Percentiles rank a stretch among this genome's conserved stretches.
phyloP scores from a whole-genome alignment of 352 stramenopile genomes.

The Sclerospora graminicola region DNA sequence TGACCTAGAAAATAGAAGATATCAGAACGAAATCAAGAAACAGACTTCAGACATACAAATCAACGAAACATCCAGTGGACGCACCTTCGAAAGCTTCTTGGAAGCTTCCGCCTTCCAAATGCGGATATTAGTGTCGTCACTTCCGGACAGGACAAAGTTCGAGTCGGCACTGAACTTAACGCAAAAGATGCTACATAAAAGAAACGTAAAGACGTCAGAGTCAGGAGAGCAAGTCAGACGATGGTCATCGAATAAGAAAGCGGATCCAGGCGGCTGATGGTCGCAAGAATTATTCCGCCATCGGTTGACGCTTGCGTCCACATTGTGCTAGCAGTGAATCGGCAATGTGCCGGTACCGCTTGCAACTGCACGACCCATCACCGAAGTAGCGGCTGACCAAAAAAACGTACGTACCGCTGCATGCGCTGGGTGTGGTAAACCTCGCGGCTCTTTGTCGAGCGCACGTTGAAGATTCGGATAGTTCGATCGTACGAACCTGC shows the following conservation, averaged over 20 bases:
- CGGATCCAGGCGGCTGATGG: background rate
- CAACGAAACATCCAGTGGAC: constrained; percentile 1
- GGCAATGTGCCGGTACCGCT: constrained; percentile 1
- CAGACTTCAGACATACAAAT: constrained; percentile 1
- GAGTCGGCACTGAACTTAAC: constrained; percentile 82
- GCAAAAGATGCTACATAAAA: constrained; percentile 51
- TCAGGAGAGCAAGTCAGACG: constrained; percentile 7
- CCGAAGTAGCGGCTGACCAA: background rate
- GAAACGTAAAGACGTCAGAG: background rate
- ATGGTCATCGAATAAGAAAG: constrained; percentile 10
- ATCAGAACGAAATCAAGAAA: constrained; percentile 9
- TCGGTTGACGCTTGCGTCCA: constrained; percentile 3
- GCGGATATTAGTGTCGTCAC: constrained; percentile 98
- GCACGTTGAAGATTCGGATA: constrained; percentile 94
- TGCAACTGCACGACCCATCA: constrained; percentile 5
- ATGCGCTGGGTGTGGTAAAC: constrained; percentile 99
- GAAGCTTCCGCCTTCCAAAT: constrained; percentile 97
- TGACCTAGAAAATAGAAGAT: constrained; percentile 25
- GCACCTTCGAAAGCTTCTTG: constrained; percentile 89
- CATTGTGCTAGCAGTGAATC: constrained; percentile 5
- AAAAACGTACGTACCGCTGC: constrained; percentile 85
- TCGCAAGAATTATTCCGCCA: constrained; percentile 1
- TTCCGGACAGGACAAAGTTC: constrained; percentile 97
- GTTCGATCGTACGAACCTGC: constrained; percentile 98
- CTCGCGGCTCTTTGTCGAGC: constrained; percentile 77